Conservation (phyloP, 495 filamentous ascomycete genomes). For the Elasticomyces elasticus region DNA sequence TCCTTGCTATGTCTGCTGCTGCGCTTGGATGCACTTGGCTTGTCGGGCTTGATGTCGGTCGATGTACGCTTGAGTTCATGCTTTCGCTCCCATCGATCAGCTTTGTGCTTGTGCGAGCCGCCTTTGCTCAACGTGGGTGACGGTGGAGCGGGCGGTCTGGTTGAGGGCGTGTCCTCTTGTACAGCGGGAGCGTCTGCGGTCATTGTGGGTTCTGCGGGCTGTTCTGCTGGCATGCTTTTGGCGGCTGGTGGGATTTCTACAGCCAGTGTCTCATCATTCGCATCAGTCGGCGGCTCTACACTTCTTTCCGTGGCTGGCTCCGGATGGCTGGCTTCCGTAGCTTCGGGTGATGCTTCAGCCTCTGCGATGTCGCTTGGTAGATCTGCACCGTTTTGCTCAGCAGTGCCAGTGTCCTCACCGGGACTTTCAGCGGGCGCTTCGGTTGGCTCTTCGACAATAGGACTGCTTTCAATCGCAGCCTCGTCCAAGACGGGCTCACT, state of each 20-base stretch:
- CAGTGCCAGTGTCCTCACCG: no score
- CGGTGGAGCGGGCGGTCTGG: constrained; percentile 2
- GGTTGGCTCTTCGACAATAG: not conserved
- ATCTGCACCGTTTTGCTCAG: no score
- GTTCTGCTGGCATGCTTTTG: no score
- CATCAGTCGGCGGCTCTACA: no score
- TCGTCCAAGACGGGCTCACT: not conserved
- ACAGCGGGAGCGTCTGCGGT: not conserved
- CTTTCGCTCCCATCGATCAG: constrained; percentile 15
- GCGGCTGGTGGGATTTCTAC: no score
- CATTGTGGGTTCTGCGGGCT: no score
- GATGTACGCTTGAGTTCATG: not conserved
- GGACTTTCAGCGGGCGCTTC: not conserved
- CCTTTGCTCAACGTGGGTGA: constrained; percentile 16
- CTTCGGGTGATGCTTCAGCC: no score
- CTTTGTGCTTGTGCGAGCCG: constrained; percentile 11
- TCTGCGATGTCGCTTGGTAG: no score
- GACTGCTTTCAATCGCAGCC: no score
- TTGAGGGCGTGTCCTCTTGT: not conserved
- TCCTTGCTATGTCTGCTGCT: not conserved
- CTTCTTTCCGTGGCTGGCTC: no score
- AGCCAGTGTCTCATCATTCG: no score
- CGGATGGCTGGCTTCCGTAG: no score
- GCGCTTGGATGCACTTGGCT: not conserved
- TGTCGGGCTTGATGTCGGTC: not conserved